These are phyloP conservation scores for Talaromyces verruculosus DNA, from an alignment of 2,329 filamentous ascomycete species.

Conservation along the genomic window DNA sequence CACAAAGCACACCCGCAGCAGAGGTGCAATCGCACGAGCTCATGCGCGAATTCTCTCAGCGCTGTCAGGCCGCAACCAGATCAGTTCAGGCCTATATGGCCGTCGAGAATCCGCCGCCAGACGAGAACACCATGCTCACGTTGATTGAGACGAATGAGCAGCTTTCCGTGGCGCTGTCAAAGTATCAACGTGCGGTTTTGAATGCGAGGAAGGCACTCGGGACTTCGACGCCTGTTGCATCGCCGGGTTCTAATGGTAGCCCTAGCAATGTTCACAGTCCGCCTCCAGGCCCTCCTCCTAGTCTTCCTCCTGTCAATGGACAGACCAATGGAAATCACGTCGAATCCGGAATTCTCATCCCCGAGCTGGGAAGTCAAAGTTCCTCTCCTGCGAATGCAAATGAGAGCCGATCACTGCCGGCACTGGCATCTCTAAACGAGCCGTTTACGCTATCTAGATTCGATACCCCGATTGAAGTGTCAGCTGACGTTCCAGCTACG, in stretches of 20 bases:
- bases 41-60: slow-evolving; percentile 84
- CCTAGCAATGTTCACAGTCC: neutral
- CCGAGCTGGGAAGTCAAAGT: neutral
- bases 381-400: slow-evolving; percentile 19
- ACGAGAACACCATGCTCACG: slow-evolving; percentile 90
- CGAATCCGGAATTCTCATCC: slow-evolving; percentile 3
- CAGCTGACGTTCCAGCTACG: slow-evolving; percentile 18
- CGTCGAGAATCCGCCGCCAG: slow-evolving; percentile 73
- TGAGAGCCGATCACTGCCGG: neutral
- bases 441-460: slow-evolving; percentile 22
- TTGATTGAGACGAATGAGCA: slow-evolving; percentile 95
- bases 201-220: slow-evolving; percentile 51
- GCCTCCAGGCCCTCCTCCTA: neutral
- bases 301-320: slow-evolving; percentile 9
- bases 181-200: slow-evolving; percentile 77
- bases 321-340: neutral
- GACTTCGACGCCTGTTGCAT: slow-evolving; percentile 8
- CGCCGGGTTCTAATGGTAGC: neutral
- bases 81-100: slow-evolving; percentile 86
- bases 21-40: slow-evolving; percentile 83
- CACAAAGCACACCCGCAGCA: slow-evolving; percentile 75
- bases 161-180: slow-evolving; percentile 75
- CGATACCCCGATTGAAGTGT: neutral
- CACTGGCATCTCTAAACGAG: slow-evolving; percentile 4
- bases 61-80: slow-evolving; percentile 76